Evolutionary conservation across 352 stramenopile genomes (phyloP), one percentile per base, ranked within the genome.

Genomic region (Phytopythium kandeliae): DNA sequence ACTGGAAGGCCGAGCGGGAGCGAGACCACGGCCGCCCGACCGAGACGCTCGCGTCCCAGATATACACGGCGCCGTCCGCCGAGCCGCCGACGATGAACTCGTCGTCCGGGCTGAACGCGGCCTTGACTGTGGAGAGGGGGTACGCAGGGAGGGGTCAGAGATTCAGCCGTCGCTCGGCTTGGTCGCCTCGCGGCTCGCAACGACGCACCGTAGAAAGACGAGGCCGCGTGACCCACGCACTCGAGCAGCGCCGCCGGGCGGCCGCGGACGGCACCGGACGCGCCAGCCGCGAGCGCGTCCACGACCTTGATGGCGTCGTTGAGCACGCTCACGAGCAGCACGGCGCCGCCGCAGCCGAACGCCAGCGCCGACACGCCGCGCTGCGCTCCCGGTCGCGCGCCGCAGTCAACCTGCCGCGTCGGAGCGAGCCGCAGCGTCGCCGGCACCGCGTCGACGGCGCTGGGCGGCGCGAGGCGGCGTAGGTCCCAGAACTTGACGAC

Each of bases 401-500:
- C 67, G 31, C 74, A 86, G 2, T 67, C 76, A 16, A 86, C 60
- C 46, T 69, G 43, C 12, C 60, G 67, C 43, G 67, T 58, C 16
- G 74, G 65, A 1, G 41, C 28, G 30, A 58, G 48, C 9, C 44
- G 16, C 4, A 11, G 31, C 4, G 7, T 15, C 11, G 31, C 31
- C 12, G 22, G 0, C 0, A 19, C 19, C 3, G 42, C 36, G 15
- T 40, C 40, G 4, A 12, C 37, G 48, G 54, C 41, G 28, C 42
- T 58, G 25, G 30, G 13, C 10, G 55, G 61, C 11, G 53, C 63
- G 26, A 82, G 47, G 19, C 60, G 53, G 21, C 78, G 71, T 16
- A 88, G 15, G 55, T 90, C 78, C 78, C 78, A 90, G 48, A 84
- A 80, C 55, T 87, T 86, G 42, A 89, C 65, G 2, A 78, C 60